A percentile compares a stretch with the other conserved stretches of the same genome.
These are phyloP conservation scores for Escallonia rubra DNA, from an alignment of 129 eudicot species.

Conservation along the genomic window DNA sequence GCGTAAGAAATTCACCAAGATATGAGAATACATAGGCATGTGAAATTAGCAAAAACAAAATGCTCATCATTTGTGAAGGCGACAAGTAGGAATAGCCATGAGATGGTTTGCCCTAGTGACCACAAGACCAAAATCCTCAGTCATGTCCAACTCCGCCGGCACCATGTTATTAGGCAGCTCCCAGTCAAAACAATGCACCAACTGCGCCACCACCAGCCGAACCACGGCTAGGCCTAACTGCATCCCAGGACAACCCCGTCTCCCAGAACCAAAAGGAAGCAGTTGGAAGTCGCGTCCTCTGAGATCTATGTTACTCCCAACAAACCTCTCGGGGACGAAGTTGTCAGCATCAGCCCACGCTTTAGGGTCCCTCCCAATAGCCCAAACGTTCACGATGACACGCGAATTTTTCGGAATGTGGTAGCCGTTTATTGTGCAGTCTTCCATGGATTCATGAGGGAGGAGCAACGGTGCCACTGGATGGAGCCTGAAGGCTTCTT, in stretches of 20 bases:
- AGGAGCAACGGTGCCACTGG: conserved; percentile 40
- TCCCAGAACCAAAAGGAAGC: conserved; percentile 52
- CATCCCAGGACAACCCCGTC: conserved; percentile 57
- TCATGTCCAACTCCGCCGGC: conserved; percentile 45
- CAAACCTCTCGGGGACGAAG: conserved; percentile 46
- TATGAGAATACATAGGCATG: no score
- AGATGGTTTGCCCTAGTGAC: conserved; percentile 26
- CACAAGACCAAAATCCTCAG: conserved; percentile 39
- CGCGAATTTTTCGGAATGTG: conserved; percentile 35
- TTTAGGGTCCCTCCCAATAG: conserved; percentile 40
- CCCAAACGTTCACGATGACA: conserved; percentile 28
- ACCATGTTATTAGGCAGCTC: conserved; percentile 29
- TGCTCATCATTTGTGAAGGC: conserved; percentile 14
- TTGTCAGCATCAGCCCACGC: conserved; percentile 40
- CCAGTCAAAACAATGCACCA: conserved; percentile 50
- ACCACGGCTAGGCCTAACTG: conserved; percentile 29
- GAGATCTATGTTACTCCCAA: conserved; percentile 23
- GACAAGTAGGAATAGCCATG: conserved; percentile 29
- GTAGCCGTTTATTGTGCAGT: conserved; percentile 24
- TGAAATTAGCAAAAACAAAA: no score
- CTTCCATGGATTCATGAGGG: conserved; percentile 40
- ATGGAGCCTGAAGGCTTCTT: conserved; percentile 49
- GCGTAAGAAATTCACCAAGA: no score
- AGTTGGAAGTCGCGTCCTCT: conserved; percentile 40
- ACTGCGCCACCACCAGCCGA: conserved; percentile 28